Base-by-base conservation (phyloP, 2,329 filamentous ascomycete species). In the Aspergillus carbonarius region DNA sequence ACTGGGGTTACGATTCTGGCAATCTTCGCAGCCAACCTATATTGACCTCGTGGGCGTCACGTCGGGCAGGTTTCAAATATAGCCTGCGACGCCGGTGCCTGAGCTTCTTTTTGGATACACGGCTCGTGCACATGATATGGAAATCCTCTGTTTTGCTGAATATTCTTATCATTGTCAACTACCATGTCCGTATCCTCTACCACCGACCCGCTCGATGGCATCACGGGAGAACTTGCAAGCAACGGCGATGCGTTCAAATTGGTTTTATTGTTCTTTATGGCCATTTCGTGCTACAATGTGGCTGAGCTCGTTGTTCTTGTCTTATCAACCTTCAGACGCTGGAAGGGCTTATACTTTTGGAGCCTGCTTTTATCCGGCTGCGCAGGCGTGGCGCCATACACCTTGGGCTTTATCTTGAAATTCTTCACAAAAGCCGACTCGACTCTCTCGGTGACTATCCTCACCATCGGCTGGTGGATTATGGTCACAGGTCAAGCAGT, bases 401-500 rank as follows among this genome's bases (percentile, higher is more conserved):
- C 78, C 47, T 63, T 79, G 1, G 77, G 78, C 9, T 78, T 81
- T 40, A 64, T 79, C 18, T 62, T 81, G 51, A 75, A 77, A 37
- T 74, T 79, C 32, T 77, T 76, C 52, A 72, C 68, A 1, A 58
- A 60, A 0, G 63, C 64, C 10, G 68, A 62, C 55, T 65, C 69
- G 2, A 73, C 72, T 39, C 46, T 74, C 3, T 72, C 74, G 1
- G 72, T 77, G 4, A 76, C 78, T 5, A 62, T 82, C 4, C 70
- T 82, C 23, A 77, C 76, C n/a, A 60, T 87, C 56, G 85, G 83
- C 10, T 83, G 85, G 82, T 83, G 81, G 69, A 65, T 74, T 2
- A 86, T 88, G 83, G 81, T 88, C 0, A 85, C 84, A 1, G 86
- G 85, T 0, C 84, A 87, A 68, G 81, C 82, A 0, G 65, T 87